Conservation (phyloP, 1,284 basidiomycete species). For the Pascua sp. region DNA sequence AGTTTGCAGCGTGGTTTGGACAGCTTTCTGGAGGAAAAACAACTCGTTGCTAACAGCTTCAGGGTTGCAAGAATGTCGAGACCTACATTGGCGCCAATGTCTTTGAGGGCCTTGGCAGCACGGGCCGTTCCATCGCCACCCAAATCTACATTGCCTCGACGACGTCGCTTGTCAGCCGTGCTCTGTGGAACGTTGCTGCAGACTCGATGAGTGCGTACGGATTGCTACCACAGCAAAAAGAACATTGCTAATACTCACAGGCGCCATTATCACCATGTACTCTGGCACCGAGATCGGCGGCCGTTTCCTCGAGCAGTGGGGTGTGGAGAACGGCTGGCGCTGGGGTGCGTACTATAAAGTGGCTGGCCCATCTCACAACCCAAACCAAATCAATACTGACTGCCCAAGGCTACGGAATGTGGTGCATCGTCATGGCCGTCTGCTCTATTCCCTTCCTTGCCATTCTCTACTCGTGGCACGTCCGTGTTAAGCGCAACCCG, state of each 20-base stretch:
- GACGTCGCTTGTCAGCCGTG: background rate
- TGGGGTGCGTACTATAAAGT: background rate
- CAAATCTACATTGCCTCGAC: constrained; percentile 4
- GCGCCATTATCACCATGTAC: constrained; percentile 2
- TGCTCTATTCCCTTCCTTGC: constrained; percentile 1
- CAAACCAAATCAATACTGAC: too few relatives aligned
- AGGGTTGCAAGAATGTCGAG: background rate
- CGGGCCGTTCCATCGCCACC: background rate
- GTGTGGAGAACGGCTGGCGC: background rate
- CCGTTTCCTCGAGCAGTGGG: constrained; percentile 4
- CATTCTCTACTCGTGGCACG: constrained; percentile 1
- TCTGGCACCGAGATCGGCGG: constrained; percentile 5
- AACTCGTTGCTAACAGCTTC: too few relatives aligned
- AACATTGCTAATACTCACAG: too few relatives aligned
- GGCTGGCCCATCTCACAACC: too few relatives aligned
- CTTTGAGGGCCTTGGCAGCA: background rate
- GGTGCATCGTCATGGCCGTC: constrained; percentile 4
- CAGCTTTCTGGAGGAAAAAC: too few relatives aligned
- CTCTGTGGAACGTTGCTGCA: constrained; percentile 1
- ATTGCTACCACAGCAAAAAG: too few relatives aligned
- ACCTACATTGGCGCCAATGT: background rate
- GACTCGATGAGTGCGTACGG: background rate
- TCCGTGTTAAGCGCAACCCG: background rate
- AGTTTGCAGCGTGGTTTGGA: too few relatives aligned
- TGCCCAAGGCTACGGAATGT: background rate